Percentiles rank a stretch among this genome's conserved stretches.
Conservation (phyloP, 495 filamentous ascomycete species). For the Lepidopterella palustris region DNA sequence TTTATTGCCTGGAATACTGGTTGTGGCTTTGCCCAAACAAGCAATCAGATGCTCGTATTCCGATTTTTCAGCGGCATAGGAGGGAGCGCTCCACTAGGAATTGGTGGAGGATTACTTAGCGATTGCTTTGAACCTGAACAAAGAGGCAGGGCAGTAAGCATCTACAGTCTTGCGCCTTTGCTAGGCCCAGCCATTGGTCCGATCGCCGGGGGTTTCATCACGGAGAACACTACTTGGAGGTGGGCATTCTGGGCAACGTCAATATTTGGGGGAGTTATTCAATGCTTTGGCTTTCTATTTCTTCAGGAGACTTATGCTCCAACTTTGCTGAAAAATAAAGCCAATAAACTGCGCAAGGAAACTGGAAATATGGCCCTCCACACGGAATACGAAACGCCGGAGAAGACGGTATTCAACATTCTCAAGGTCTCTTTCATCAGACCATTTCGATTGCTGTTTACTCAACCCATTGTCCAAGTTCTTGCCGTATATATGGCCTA, state of each 20-base stretch:
- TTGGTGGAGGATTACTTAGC: slow-evolving; percentile 38
- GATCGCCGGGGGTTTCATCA: slow-evolving; percentile 48
- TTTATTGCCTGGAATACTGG: slow-evolving; percentile 38
- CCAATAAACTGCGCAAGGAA: slow-evolving; percentile 51
- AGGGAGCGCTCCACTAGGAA: slow-evolving; percentile 38
- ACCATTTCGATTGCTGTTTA: slow-evolving; percentile 45
- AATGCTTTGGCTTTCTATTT: slow-evolving; percentile 57
- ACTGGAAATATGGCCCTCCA: slow-evolving; percentile 56
- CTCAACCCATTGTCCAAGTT: slow-evolving; percentile 49
- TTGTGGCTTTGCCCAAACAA: slow-evolving; percentile 37
- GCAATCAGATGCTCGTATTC: slow-evolving; percentile 37
- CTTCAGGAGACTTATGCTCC: slow-evolving; percentile 61
- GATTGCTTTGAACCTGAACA: slow-evolving; percentile 38
- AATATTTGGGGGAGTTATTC: slow-evolving; percentile 57
- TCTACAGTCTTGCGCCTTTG: slow-evolving; percentile 38
- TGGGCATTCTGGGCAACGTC: slow-evolving; percentile 44
- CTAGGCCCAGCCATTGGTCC: slow-evolving; percentile 40
- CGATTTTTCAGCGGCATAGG: slow-evolving; percentile 39
- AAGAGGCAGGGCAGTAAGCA: slow-evolving; percentile 36
- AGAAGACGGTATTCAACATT: slow-evolving; percentile 29
- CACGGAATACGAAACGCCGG: slow-evolving; percentile 55
- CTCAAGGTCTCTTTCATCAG: slow-evolving; percentile 33
- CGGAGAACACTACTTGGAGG: slow-evolving; percentile 51
- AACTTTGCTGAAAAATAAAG: slow-evolving; percentile 52
- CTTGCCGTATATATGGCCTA: slow-evolving; percentile 61